Base-by-base conservation (phyloP, 352 stramenopile species). In the Phytophthora chlamydospora region DNA sequence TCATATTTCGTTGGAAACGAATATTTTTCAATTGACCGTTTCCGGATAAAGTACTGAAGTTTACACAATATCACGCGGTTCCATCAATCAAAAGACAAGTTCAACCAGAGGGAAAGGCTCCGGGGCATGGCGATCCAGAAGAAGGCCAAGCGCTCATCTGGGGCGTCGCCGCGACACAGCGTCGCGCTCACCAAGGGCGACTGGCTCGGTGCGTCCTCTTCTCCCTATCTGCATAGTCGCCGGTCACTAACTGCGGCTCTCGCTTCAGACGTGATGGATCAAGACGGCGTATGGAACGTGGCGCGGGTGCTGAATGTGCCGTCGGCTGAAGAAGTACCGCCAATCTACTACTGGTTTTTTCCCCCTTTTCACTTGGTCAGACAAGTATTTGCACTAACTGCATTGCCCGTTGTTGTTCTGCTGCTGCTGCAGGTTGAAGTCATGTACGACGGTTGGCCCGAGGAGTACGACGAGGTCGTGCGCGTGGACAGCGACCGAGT, bases 391-490 rank as follows among this genome's bases (percentile, higher is more conserved):
- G 19, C 12, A 14, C 8, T 46, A 46, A 46, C 29, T 33, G 40
- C 12, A 50, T 41, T 29, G 4, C 32, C 9, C 8, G 21, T 17
- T 16, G 10, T 1, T 51, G 9, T 0, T 16, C 12, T 33, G 4
- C 3, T 27, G 19, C 16, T 36, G 21, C 7, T 16, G 13, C 34
- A 89, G 78, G 71, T 89, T n/a, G 68, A 86, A 63, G 68, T 91
- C 40, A 75, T 65, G 32, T 92, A 92, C 62, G 83, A 92, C 32
- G 83, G 83, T 12, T 92, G 83, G 83, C 68, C 66, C 1, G 14
- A 54, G 0, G 65, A 83, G 32, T 90, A 80, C 56, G 75, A 90
- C 54, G 83, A 92, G 43, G 57, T 88, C 24, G 66, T 92, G 49
- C 40, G 50, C 6, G 62, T 90, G 32, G 73, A 89, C 55, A 78